Percentiles rank a stretch among this genome's conserved stretches.
phyloP scores from a whole-genome alignment of 2,329 filamentous ascomycete genomes.

The Diplodia sapinea region DNA sequence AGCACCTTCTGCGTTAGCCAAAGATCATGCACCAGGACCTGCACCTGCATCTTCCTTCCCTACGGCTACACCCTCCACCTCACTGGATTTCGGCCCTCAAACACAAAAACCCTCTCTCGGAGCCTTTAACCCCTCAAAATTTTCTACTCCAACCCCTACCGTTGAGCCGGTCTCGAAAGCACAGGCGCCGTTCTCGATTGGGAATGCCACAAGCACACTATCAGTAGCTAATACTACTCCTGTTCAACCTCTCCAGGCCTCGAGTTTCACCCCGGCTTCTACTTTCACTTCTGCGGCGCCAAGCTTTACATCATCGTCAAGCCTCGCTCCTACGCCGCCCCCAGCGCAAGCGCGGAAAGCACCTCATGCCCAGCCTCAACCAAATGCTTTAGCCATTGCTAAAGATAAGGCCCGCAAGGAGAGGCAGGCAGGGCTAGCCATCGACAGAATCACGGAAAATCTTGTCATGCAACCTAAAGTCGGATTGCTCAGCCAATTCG shows the following conservation, averaged over 20 bases:
- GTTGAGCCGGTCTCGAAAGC: neutral
- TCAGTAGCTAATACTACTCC: neutral
- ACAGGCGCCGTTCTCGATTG: neutral
- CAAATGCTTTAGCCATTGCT: neutral
- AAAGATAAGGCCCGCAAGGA: slow-evolving; percentile 9
- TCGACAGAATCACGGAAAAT: slow-evolving; percentile 42
- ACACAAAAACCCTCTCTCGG: slow-evolving; percentile 11
- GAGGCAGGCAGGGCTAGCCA: neutral
- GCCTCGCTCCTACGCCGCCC: neutral
- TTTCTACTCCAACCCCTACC: slow-evolving; percentile 6
- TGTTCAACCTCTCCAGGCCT: neutral
- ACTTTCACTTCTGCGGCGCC: neutral
- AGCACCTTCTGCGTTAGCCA: neutral
- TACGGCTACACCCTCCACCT: neutral
- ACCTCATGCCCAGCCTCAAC: neutral
- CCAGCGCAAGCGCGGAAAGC: neutral
- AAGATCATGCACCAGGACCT: neutral
- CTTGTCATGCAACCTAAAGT: slow-evolving; percentile 46
- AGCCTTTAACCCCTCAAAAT: slow-evolving; percentile 27
- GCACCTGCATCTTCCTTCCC: neutral
- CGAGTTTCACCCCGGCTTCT: slow-evolving; percentile 1
- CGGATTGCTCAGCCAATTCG: slow-evolving; percentile 54
- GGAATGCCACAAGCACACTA: neutral
- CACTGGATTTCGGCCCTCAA: neutral
- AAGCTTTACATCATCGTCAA: slow-evolving; percentile 11